Conservation (phyloP, 345 rosid genomes). For the Cochlearia excelsa region DNA sequence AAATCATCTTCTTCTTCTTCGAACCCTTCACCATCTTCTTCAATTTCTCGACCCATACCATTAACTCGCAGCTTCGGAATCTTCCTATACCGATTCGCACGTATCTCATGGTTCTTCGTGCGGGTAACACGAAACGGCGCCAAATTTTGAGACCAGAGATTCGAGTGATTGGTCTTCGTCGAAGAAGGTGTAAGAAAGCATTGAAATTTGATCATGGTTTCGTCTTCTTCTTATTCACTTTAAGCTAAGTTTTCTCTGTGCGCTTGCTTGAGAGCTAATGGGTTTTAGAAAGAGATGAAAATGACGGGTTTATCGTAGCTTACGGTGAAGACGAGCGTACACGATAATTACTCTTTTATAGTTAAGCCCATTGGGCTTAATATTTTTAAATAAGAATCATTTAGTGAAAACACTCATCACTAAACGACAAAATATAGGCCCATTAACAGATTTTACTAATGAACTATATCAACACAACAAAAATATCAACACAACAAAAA, state of each 20-base stretch:
- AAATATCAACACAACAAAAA: too few species aligned
- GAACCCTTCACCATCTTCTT: conserved; percentile 23
- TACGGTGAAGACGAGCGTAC: conserved; percentile 16
- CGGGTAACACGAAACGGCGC: conserved; percentile 34
- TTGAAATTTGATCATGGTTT: conserved; percentile 24
- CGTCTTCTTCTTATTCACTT: conserved; percentile 4
- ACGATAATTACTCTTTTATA: neutral
- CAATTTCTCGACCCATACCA: conserved; percentile 30
- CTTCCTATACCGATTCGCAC: conserved; percentile 22
- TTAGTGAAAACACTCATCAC: too few species aligned
- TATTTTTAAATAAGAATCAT: too few species aligned
- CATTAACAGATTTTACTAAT: too few species aligned
- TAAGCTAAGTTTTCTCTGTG: neutral
- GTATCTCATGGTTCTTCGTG: conserved; percentile 16
- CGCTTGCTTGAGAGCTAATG: neutral
- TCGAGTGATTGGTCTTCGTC: conserved; percentile 7
- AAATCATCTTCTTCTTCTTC: conserved; percentile 36
- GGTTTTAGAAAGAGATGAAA: conserved; percentile 24
- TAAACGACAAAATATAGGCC: too few species aligned
- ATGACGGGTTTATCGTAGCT: conserved; percentile 16
- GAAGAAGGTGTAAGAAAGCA: conserved; percentile 19
- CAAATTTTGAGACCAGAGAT: conserved; percentile 11
- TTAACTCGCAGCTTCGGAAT: conserved; percentile 8
- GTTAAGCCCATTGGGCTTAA: conserved; percentile 19
- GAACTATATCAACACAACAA: too few species aligned